Conservation (phyloP, 805 yeast genomes). For the Blastobotrys mokoenaii region DNA sequence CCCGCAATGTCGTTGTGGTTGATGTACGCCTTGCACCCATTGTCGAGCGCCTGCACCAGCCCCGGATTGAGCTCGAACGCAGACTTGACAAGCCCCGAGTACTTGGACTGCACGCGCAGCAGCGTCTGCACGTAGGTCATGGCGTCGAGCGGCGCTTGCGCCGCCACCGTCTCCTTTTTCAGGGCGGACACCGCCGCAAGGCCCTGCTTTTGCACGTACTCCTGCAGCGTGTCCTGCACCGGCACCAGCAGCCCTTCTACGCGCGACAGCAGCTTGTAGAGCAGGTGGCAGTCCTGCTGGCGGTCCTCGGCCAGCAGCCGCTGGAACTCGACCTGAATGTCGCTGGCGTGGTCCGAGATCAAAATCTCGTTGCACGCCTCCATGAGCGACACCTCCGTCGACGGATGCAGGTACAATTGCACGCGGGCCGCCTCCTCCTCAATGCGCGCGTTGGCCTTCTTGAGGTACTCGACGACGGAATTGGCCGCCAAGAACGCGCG, state of each 20-base stretch:
- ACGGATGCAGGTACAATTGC: slow-evolving; percentile 73
- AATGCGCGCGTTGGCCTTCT: slow-evolving; percentile 73
- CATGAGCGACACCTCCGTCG: slow-evolving; percentile 68
- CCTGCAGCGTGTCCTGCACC: slow-evolving; percentile 62
- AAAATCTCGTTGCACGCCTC: slow-evolving; percentile 68
- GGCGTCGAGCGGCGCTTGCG: slow-evolving; percentile 43
- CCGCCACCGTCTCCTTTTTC: slow-evolving; percentile 29
- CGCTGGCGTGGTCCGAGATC: slow-evolving; percentile 68
- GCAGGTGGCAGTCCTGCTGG: slow-evolving; percentile 63
- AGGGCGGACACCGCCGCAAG: slow-evolving; percentile 50
- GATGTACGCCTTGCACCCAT: slow-evolving; percentile 78
- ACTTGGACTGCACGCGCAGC: slow-evolving; percentile 60
- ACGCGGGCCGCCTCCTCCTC: slow-evolving; percentile 77
- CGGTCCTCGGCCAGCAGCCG: slow-evolving; percentile 66
- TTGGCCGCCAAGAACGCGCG: slow-evolving; percentile 55
- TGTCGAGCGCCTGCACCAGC: slow-evolving; percentile 80
- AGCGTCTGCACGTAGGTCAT: slow-evolving; percentile 72
- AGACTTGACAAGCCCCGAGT: slow-evolving; percentile 49
- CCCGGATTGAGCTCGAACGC: slow-evolving; percentile 69
- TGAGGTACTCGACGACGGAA: slow-evolving; percentile 85
- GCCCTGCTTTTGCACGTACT: slow-evolving; percentile 63
- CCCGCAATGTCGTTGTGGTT: slow-evolving; percentile 72
- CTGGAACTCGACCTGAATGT: slow-evolving; percentile 69
- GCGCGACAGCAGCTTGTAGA: slow-evolving; percentile 67
- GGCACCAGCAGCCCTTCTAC: slow-evolving; percentile 76